Evolutionary conservation across 2,329 filamentous ascomycete species (phyloP).

Genomic region (Calonectria pauciramosa): DNA sequence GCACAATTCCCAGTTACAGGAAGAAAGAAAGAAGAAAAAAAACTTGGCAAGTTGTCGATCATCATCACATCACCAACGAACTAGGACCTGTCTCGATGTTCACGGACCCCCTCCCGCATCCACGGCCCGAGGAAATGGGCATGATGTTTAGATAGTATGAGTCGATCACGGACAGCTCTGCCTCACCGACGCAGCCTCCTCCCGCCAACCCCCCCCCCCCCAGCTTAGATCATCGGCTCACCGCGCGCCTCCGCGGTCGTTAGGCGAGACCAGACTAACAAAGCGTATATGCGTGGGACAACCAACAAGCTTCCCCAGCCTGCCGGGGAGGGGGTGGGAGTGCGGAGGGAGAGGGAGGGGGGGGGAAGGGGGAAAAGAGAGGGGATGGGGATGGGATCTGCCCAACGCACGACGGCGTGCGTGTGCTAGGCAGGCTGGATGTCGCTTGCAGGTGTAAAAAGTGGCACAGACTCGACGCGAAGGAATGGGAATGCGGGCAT

Average conservation of each 20-base stretch:
- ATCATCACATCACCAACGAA: slow-evolving; percentile 2
- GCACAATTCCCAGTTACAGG: neutral
- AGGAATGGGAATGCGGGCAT: slow-evolving; percentile 5
- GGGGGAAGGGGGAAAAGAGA: neutral
- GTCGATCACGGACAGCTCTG: neutral
- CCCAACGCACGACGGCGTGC: neutral
- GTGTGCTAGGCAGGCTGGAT: neutral
- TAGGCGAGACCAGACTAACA: slow-evolving; percentile 1
- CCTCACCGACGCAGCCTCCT: neutral
- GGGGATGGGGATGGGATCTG: neutral
- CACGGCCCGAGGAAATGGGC: neutral
- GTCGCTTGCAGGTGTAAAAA: slow-evolving; percentile 28
- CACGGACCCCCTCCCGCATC: neutral
- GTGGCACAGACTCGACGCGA: slow-evolving; percentile 31
- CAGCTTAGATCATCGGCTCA: slow-evolving; percentile 10
- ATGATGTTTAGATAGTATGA: neutral
- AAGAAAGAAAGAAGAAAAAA: too few species aligned
- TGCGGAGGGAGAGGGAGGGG: neutral
- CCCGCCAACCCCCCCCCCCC: neutral
- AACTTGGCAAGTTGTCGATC: neutral
- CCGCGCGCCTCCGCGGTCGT: neutral
- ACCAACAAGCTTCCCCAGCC: slow-evolving; percentile 5
- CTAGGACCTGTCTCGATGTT: neutral
- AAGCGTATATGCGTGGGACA: neutral
- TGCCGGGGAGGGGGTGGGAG: neutral